A percentile compares a stretch with the other conserved stretches of the same genome.
phyloP scores from a whole-genome alignment of 179 eudicot genomes.

The Amaranthus tricolor region DNA sequence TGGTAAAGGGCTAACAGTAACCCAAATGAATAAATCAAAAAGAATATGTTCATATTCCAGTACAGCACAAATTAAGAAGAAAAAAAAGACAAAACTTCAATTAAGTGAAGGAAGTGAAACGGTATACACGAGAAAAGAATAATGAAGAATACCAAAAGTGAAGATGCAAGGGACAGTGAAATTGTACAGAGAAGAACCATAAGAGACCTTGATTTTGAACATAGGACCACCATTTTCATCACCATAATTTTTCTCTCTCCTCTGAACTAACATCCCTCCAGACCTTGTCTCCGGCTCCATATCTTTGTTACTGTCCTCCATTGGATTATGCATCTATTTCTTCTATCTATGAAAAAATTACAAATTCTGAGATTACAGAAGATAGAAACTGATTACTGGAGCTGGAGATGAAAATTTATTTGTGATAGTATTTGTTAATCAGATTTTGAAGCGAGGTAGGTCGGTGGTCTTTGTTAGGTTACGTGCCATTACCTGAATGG shows the following conservation, averaged over 20 bases:
- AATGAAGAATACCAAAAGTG: constrained; percentile 48
- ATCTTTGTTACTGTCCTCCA: constrained; percentile 7
- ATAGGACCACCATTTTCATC: constrained; percentile 23
- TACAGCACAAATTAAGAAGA: neutral
- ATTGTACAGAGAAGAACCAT: constrained; percentile 40
- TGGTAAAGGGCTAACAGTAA: neutral
- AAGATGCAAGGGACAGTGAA: constrained; percentile 40
- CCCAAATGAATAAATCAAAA: neutral
- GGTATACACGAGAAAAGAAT: neutral
- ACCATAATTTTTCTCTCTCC: constrained; percentile 29
- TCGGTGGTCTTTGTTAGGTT: constrained; percentile 17
- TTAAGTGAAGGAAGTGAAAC: neutral
- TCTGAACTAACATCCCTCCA: constrained; percentile 55
- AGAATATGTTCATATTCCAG: neutral
- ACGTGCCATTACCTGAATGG: constrained; percentile 11
- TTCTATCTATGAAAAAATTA: neutral
- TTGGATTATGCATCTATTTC: constrained; percentile 21
- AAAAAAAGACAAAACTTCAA: neutral
- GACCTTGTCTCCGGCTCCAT: constrained; percentile 51
- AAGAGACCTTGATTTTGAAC: constrained; percentile 46
- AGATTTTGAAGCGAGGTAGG: neutral
- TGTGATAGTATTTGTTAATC: neutral
- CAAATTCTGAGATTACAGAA: constrained; percentile 10
- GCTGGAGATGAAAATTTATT: constrained; percentile 18
- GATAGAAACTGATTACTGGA: neutral